Evolutionary conservation across 805 yeast species (phyloP), one percentile per base, ranked within the genome.

Genomic region (Candida endomychidarum): DNA sequence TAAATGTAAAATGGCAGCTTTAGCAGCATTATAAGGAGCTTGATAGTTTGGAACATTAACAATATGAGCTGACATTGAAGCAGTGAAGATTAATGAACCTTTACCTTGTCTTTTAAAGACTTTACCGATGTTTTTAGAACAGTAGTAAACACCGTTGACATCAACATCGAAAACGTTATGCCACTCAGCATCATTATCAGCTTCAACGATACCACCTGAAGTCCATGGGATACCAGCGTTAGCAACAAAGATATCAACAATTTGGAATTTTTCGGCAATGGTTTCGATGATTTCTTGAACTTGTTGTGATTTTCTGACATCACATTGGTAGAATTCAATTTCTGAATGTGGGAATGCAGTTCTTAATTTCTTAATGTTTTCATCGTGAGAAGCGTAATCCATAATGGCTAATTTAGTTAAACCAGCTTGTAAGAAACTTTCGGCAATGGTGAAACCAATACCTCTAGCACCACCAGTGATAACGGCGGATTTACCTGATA

Each of bases 1-100:
- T 52, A 87, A 72, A 56, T 88, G 95, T 48, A 81, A 58, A 19
- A 86, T 81, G 9, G 81, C 96, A 28, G 96, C 95, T 70, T 87
- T 88, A 51, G 89, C 85, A 11, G 88, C 86, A 56, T 87, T 87
- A 70, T 87, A 87, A 27, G 84, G 80, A 10, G 95, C 84, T 66
- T 88, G 96, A 57, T 79, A 70, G 61, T 89, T 93, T 17, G 96
- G 96, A 46, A 80, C 78, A 62, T 88, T 88, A 53, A 80, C 93
- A 53, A 89, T 81, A 65, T 82, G 88, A 11, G 86, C 96, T 19
- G 93, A 83, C 86, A 88, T 88, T 27, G 95, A 86, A 4, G 95
- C 89, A 4, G 96, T 88, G 62, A 85, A 74, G 51, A 88, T 79
- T 51, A 89, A 70, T 1, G 95, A 83, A 22, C 96, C 96, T 43